Evolutionary conservation across 2,329 filamentous ascomycete genomes (phyloP).

Genomic region (Trichophyton mentagrophytes): DNA sequence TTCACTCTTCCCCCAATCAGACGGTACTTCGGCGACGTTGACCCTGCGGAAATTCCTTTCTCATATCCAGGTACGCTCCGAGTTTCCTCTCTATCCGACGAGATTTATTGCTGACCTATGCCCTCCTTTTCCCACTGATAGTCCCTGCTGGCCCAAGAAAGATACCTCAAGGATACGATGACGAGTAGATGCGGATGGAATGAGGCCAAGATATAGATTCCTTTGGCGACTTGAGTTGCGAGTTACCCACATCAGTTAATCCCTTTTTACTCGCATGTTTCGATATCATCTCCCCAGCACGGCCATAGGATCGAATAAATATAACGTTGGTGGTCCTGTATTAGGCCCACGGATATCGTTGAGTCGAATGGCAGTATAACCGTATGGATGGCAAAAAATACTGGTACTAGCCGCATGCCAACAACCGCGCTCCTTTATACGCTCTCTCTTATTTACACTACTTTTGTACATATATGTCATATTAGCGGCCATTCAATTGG

Average conservation of each 20-base stretch:
- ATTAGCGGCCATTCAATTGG: background rate
- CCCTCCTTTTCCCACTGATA: slow-evolving; percentile 15
- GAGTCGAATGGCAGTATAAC: background rate
- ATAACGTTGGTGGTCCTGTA: background rate
- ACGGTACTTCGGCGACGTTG: slow-evolving; percentile 58
- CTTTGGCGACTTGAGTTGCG: background rate
- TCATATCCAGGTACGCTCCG: slow-evolving; percentile 76
- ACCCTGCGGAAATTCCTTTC: slow-evolving; percentile 60
- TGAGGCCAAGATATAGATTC: background rate
- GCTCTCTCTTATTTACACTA: background rate
- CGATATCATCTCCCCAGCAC: background rate
- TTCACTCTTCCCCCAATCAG: slow-evolving; percentile 62
- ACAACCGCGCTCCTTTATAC: background rate
- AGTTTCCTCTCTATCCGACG: background rate
- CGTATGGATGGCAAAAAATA: background rate
- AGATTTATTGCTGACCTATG: background rate
- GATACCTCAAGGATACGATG: slow-evolving; percentile 37
- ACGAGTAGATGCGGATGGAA: slow-evolving; percentile 17
- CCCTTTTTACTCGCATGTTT: background rate
- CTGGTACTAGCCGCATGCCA: background rate
- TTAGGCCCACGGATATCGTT: background rate
- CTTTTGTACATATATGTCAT: background rate
- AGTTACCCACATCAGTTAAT: background rate
- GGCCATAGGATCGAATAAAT: background rate
- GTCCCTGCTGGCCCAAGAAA: slow-evolving; percentile 36